phyloP scores from a whole-genome alignment of 176 grass and related monocot species.

The Musa troglodytarum region DNA sequence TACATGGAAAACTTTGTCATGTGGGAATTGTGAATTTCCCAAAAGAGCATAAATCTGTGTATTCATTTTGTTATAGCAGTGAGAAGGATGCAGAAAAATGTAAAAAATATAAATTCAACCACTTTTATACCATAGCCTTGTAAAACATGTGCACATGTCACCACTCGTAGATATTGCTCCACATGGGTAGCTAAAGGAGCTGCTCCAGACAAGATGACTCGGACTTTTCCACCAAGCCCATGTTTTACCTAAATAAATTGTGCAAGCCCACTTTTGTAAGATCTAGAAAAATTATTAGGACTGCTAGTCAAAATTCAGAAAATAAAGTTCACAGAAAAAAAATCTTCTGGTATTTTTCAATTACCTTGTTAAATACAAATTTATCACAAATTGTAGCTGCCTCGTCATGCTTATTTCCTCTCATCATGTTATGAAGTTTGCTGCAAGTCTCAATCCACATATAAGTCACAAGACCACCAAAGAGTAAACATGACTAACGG shows the following conservation, averaged over 20 bases:
- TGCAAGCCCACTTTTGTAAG: too few relatives aligned
- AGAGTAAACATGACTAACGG: too few relatives aligned
- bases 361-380: conserved; percentile 90
- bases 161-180: conserved; percentile 81
- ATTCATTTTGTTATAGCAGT: too few relatives aligned
- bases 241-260: conserved; percentile 48
- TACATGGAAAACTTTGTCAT: too few relatives aligned
- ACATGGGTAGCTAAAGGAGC: conserved; percentile 79
- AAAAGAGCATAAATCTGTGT: too few relatives aligned
- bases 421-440: conserved; percentile 83
- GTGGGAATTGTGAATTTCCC: too few relatives aligned
- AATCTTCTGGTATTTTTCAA: neutral
- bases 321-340: too few relatives aligned
- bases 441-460: conserved; percentile 36
- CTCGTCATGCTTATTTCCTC: conserved; percentile 71
- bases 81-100: too few relatives aligned
- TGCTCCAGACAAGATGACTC: conserved; percentile 85
- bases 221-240: conserved; percentile 80
- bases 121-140: conserved; percentile 76
- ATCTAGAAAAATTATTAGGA: too few relatives aligned
- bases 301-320: too few relatives aligned
- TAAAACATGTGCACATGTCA: conserved; percentile 75
- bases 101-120: neutral
- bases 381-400: conserved; percentile 74
- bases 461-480: neutral